Base-by-base conservation (phyloP, 139 green algal species). In the Coelastrella sp. region DNA sequence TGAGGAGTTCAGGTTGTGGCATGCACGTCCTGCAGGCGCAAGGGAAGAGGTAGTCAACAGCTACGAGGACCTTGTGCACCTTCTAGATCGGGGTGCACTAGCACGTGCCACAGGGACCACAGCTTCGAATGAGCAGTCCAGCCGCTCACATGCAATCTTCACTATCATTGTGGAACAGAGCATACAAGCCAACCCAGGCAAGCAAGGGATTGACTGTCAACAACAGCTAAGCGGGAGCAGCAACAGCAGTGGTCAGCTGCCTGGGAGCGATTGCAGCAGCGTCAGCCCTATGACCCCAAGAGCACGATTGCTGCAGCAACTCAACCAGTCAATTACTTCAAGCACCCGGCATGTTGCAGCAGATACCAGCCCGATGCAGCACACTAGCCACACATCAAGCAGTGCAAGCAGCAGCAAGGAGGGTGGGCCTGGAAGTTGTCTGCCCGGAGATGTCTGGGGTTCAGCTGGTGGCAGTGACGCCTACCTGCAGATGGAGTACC, bases 61-160 rank as follows among this genome's bases (percentile, higher is more conserved):
- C 70, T 82, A 70, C 61, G 84, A 82, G 20, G 84, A 89, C 56
- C 57, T 89, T 15, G 49, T 89, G 72, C 35, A 49, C 22, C 78
- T 88, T 17, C 78, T 91, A 19, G 91, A 97, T 92, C 92, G 96
- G 24, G 96, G 96, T 11, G 95, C 95, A 85, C 96, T 96, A 89
- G 96, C 97, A 72, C 90, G 96, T 15, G 95, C 93, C 0, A 95
- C 97, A 22, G 95, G 95, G 1, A 93, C 94, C 9, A 98, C 96
- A 8, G 74, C 93, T 49, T 97, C 98, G 95, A 99, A 99, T 92
- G 92, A 97, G 88, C 94, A 97, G 90, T 97, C 95, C 0, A 97
- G 94, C 0, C 92, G 96, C 19, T 98, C 96, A 4, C 97, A 98
- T 91, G 96, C 93, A 22, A 97, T 99, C 89, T 98, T 98, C 91